Evolutionary conservation across 352 stramenopile species (phyloP).

Genomic region (Ophiocytium majus): DNA sequence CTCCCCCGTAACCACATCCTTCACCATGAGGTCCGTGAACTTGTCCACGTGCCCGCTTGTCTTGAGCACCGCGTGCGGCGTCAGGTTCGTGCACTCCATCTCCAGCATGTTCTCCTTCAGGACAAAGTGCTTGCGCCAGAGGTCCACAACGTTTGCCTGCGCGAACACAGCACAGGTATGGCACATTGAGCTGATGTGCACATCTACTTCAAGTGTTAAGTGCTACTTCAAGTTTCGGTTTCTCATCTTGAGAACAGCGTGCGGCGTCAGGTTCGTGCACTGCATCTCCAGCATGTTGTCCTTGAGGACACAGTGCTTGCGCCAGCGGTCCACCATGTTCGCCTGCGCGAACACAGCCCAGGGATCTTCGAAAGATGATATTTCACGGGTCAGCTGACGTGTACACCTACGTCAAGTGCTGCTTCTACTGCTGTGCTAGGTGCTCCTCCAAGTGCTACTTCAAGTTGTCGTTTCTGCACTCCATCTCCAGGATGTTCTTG

Average conservation of each 20-base stretch:
- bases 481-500: slow-evolving; percentile 97
- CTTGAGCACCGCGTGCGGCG: slow-evolving; percentile 93
- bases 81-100: slow-evolving; percentile 98
- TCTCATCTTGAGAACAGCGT: too few relatives aligned
- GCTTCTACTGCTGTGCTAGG: too few relatives aligned
- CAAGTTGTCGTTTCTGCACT: too few relatives aligned
- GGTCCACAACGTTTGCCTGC: slow-evolving; percentile 85
- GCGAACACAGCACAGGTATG: too few relatives aligned
- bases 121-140: slow-evolving; percentile 98
- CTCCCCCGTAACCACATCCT: slow-evolving; percentile 72
- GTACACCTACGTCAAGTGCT: too few relatives aligned
- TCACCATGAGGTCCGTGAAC: slow-evolving; percentile 99
- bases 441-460: too few relatives aligned
- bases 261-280: slow-evolving; percentile 96
- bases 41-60: slow-evolving; percentile 96
- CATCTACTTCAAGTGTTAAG: too few relatives aligned
- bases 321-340: slow-evolving; percentile 92
- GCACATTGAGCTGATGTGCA: too few relatives aligned
- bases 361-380: too few relatives aligned
- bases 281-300: slow-evolving; percentile 99
- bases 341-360: slow-evolving; percentile 61
- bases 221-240: too few relatives aligned
- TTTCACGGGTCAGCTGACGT: too few relatives aligned
- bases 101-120: slow-evolving; percentile 97
- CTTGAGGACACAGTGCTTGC: slow-evolving; percentile 95